Evolutionary conservation across 768 basidiomycete species (phyloP), one percentile per base, ranked within the genome.

Genomic region (Mrakia gelida): DNA sequence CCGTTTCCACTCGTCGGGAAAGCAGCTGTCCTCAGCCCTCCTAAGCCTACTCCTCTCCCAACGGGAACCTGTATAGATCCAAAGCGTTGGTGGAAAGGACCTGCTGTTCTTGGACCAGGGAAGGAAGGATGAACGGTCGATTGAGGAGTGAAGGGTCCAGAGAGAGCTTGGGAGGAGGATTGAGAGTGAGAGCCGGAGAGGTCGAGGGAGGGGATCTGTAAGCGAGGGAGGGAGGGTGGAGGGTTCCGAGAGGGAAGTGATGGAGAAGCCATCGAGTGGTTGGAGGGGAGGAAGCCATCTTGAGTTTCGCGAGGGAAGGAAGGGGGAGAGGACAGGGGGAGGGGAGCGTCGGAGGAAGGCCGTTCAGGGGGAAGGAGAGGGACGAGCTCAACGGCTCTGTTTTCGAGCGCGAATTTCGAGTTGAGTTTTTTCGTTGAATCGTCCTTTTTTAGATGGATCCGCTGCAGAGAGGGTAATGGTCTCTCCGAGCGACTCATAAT

Each of bases 41-140:
- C 65, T 4, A 13, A 30, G 9, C 32, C 63, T 38, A 67, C 32
- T 38, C 38, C 65, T 9, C 65, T 32, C 10, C 38, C 23, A 0
- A 43, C 38, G 5, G 67, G 34, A 18, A 70, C 38, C 9, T 41
- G 34, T 5, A 70, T 45, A 6, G 67, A 70, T 18, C 67, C 67
- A n/a, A 70, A 70, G 2, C 67, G 67, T 38, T 70, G 67, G 45
- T 70, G 67, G 38, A 41, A 70, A 11, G 65, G 65, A 23, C 65
- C 38, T 41, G 67, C 67, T 7, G 67, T 70, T 38, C 45, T 45
- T 10, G 45, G 41, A 43, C 6, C 41, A 68, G 67, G 67, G 38
- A 34, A 34, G 13, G 18, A 38, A 18, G 34, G 26, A 13, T 41
- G 23, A 11, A 70, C 67, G 26, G 34, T 26, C 10, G 67, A 70